A percentile compares a stretch with the other conserved stretches of the same genome.
Conservation (phyloP, 441 rosid species). For the Syzygium malaccense region DNA sequence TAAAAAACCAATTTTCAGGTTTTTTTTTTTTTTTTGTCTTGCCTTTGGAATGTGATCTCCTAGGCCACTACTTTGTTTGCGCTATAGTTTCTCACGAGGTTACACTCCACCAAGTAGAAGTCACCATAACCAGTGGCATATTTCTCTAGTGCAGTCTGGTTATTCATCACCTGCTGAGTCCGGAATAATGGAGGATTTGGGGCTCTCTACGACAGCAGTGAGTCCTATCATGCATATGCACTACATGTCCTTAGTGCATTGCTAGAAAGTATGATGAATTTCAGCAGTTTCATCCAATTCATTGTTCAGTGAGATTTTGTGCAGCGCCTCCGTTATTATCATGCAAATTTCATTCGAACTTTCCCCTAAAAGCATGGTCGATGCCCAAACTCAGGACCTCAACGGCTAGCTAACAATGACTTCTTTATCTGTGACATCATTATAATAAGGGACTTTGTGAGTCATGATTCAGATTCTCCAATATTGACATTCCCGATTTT, state of each 20-base stretch:
- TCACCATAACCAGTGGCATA: not conserved
- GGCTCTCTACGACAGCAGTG: constrained; percentile 40
- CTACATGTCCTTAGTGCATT: not conserved
- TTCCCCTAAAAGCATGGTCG: not conserved
- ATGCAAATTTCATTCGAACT: not conserved
- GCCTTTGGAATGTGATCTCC: not conserved
- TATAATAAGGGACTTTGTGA: not conserved
- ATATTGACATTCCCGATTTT: not conserved
- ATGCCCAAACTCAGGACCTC: not conserved
- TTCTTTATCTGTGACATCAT: not conserved
- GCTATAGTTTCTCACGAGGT: not conserved
- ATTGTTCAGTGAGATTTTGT: not conserved
- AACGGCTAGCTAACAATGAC: not conserved
- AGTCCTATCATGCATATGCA: constrained; percentile 1
- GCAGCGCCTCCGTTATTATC: not conserved
- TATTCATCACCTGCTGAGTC: constrained; percentile 67
- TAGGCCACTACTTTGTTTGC: not conserved
- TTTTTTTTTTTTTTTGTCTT: not conserved
- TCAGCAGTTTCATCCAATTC: not conserved
- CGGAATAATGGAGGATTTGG: constrained; percentile 46
- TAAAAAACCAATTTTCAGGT: not conserved
- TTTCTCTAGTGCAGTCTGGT: constrained; percentile 20
- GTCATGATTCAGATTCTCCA: not conserved
- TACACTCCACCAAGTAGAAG: not conserved
- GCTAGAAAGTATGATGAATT: not conserved